A percentile compares a stretch with the other conserved stretches of the same genome.
Conservation (phyloP, 345 rosid genomes). For the Streptanthus diversifolius region DNA sequence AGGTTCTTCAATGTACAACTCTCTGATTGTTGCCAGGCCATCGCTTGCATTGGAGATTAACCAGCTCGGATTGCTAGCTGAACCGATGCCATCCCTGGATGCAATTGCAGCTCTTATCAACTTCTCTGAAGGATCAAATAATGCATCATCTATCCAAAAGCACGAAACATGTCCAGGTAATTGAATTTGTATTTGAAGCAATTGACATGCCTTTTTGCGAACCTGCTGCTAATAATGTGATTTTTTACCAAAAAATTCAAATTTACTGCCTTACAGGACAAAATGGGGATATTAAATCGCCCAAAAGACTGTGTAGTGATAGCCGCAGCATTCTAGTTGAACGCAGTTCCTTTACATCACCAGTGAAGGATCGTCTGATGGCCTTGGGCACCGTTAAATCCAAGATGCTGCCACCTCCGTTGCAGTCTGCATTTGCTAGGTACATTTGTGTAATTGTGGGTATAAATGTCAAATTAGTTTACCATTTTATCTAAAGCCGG, state of each 20-base stretch:
- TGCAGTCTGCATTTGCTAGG: conserved; percentile 91
- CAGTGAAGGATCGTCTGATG: conserved; percentile 71
- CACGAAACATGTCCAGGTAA: conserved; percentile 56
- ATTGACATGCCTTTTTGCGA: not conserved
- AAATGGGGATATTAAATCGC: conserved; percentile 79
- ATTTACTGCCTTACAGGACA: conserved; percentile 56
- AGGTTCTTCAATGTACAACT: conserved; percentile 96
- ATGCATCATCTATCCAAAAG: conserved; percentile 46
- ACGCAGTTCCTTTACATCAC: conserved; percentile 71
- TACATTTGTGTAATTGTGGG: conserved; percentile 22
- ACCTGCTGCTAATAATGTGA: conserved; percentile 6
- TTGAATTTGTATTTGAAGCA: not conserved
- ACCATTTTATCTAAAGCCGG: not conserved
- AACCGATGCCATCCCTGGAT: conserved; percentile 87
- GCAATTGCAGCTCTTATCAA: conserved; percentile 68
- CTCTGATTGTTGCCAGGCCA: conserved; percentile 83
- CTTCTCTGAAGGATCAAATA: conserved; percentile 46
- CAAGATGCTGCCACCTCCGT: conserved; percentile 62
- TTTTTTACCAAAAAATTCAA: conserved; percentile 1
- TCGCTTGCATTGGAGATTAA: conserved; percentile 59
- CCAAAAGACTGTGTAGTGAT: conserved; percentile 60
- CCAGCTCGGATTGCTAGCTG: conserved; percentile 65
- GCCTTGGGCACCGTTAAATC: conserved; percentile 55
- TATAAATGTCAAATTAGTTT: conserved; percentile 6
- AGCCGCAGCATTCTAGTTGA: conserved; percentile 87